phyloP scores from a whole-genome alignment of 371 early-diverging fungal species.

The Capillidium rhysosporum region DNA sequence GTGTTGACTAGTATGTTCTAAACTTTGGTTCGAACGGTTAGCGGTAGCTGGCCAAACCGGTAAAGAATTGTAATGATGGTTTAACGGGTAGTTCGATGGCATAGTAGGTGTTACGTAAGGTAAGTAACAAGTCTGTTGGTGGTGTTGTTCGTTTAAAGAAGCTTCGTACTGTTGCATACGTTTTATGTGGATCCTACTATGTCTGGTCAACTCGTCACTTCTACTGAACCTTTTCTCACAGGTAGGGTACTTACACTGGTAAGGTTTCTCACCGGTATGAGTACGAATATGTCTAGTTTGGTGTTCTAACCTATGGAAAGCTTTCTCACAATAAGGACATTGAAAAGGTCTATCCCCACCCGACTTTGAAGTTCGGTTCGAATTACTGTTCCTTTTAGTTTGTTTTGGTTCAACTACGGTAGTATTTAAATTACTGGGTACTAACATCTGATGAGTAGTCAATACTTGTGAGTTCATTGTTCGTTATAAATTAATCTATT shows the following conservation, averaged over 20 bases:
- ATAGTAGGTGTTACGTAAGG: not conserved
- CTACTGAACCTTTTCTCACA: constrained; percentile 77
- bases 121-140: not conserved
- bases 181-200: constrained; percentile 43
- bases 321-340: constrained; percentile 38
- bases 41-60: not conserved
- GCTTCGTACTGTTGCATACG: not conserved
- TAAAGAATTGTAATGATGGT: not conserved
- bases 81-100: not conserved
- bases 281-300: constrained; percentile 75
- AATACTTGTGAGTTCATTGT: no score
- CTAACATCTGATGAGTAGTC: no score
- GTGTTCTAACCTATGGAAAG: constrained; percentile 53
- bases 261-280: constrained; percentile 83
- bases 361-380: not conserved
- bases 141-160: not conserved
- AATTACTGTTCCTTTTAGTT: not conserved
- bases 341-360: constrained; percentile 25
- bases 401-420: no score
- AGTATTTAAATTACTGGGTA: no score
- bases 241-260: constrained; percentile 52
- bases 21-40: not conserved
- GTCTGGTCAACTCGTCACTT: constrained; percentile 74
- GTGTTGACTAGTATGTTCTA: no score
- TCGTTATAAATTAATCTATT: no score